Conservation (phyloP, 1,284 basidiomycete genomes). For the Rhodotorula sp. region DNA sequence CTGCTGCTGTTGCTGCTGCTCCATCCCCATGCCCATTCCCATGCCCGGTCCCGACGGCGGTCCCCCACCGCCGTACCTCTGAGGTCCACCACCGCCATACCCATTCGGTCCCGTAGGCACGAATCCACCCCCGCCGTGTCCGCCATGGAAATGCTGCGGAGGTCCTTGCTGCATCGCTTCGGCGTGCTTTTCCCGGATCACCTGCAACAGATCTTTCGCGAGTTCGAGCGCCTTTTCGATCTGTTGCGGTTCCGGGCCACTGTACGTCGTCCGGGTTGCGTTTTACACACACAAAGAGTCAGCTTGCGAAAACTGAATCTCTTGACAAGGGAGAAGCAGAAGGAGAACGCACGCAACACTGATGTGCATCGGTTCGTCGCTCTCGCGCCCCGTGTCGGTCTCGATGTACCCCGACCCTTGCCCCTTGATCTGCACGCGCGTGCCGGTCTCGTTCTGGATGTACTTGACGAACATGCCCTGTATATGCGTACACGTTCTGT, state of each 20-base stretch:
- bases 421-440: slow-evolving; percentile 98
- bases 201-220: slow-evolving; percentile 82
- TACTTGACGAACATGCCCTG: slow-evolving; percentile 97
- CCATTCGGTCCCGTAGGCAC: slow-evolving; percentile 6
- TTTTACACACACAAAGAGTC: too few relatives aligned
- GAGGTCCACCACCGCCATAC: slow-evolving; percentile 10
- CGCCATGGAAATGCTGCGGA: slow-evolving; percentile 14
- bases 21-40: background rate
- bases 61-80: slow-evolving; percentile 1
- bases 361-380: slow-evolving; percentile 90
- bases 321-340: background rate
- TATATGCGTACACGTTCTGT: background rate
- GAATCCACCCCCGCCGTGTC: slow-evolving; percentile 4
- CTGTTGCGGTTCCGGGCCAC: slow-evolving; percentile 84
- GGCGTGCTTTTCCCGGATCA: slow-evolving; percentile 78
- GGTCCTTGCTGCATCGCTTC: slow-evolving; percentile 58
- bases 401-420: slow-evolving; percentile 93
- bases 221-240: slow-evolving; percentile 81
- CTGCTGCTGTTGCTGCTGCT: slow-evolving; percentile 11
- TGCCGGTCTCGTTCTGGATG: slow-evolving; percentile 94
- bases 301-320: too few relatives aligned
- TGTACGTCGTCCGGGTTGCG: slow-evolving; percentile 47
- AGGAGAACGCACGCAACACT: slow-evolving; percentile 70
- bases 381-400: slow-evolving; percentile 85
- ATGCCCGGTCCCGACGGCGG: slow-evolving; percentile 18